Evolutionary conservation across 345 rosid species (phyloP).

Genomic region (Garcia nutans): DNA sequence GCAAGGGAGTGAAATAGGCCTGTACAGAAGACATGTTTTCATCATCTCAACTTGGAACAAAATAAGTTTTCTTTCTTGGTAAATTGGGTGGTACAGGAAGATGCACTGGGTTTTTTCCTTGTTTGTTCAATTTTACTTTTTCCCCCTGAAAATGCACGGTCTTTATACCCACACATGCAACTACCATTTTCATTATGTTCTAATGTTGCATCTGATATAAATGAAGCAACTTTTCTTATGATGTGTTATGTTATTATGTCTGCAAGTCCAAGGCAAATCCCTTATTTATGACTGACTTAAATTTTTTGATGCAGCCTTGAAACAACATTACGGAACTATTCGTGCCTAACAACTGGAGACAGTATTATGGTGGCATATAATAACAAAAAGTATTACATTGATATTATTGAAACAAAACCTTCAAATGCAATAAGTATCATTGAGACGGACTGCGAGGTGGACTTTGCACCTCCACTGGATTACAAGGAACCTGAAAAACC

Average conservation of each 20-base stretch:
- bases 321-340: constrained; percentile 92
- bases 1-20: background rate
- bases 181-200: background rate
- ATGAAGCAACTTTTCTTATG: background rate
- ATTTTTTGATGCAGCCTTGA: constrained; percentile 64
- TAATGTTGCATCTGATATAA: background rate
- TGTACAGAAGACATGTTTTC: background rate
- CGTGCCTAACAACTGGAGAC: constrained; percentile 95
- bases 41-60: background rate
- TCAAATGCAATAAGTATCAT: constrained; percentile 91
- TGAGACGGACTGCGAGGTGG: constrained; percentile 99
- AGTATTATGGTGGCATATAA: constrained; percentile 99
- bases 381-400: constrained; percentile 95
- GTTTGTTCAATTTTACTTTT: background rate
- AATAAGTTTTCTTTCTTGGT: background rate
- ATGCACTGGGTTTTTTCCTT: background rate
- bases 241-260: background rate
- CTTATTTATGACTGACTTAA: background rate
- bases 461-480: constrained; percentile 97
- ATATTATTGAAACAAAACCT: constrained; percentile 91
- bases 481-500: constrained; percentile 95
- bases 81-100: background rate
- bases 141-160: background rate
- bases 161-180: background rate
- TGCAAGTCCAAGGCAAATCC: background rate